Evolutionary conservation across 2,329 filamentous ascomycete species (phyloP).

Genomic region (Ophiostoma australiae): DNA sequence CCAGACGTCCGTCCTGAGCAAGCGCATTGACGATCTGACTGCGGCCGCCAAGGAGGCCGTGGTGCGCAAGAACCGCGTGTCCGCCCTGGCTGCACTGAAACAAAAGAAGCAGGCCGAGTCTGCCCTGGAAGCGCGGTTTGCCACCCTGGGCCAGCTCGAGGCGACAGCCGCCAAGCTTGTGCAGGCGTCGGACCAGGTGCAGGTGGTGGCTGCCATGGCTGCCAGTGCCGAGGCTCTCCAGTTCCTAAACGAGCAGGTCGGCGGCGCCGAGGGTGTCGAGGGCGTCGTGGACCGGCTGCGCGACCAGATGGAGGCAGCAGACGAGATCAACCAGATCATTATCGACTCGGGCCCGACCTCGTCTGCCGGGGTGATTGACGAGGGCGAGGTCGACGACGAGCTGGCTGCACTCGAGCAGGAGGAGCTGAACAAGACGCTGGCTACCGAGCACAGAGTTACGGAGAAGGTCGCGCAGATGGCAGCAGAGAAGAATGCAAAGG

Average conservation of each 20-base stretch:
- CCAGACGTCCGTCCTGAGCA: conserved; percentile 62
- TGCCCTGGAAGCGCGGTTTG: conserved; percentile 37
- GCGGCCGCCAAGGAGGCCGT: conserved; percentile 60
- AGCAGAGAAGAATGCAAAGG: conserved; percentile 38
- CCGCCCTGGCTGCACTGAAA: conserved; percentile 72
- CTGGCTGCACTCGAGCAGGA: conserved; percentile 67
- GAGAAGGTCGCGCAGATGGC: conserved; percentile 9
- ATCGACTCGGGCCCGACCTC: conserved; percentile 51
- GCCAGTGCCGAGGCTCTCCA: conserved; percentile 67
- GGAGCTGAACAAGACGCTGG: conserved; percentile 36
- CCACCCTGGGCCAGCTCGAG: conserved; percentile 61
- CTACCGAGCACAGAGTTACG: conserved; percentile 44
- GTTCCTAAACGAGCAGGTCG: conserved; percentile 69
- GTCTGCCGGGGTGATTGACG: conserved; percentile 54
- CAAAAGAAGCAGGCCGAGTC: conserved; percentile 78
- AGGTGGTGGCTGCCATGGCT: conserved; percentile 78
- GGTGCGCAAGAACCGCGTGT: conserved; percentile 61
- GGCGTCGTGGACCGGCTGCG: conserved; percentile 68
- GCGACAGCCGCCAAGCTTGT: conserved; percentile 78
- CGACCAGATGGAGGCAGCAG: conserved; percentile 73
- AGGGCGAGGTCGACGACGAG: conserved; percentile 82
- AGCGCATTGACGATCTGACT: conserved; percentile 62
- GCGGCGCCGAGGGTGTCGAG: conserved; percentile 70
- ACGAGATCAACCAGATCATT: conserved; percentile 76
- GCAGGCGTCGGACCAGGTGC: conserved; percentile 77